Conservation (phyloP, 345 rosid genomes). For the Firmiana major region DNA sequence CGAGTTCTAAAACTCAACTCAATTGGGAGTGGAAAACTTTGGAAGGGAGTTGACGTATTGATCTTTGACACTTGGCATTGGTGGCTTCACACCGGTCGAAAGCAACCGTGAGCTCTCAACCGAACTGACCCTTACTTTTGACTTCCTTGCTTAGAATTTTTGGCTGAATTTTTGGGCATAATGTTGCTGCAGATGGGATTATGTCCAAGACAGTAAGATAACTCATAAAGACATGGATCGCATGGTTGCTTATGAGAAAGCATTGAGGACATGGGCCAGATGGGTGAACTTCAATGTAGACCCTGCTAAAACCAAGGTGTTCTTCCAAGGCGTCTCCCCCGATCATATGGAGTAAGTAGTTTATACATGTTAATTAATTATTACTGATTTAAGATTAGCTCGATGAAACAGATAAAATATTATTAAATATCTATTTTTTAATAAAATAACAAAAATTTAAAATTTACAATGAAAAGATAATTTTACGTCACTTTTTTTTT, state of each 20-base stretch:
- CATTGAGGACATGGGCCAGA: slow-evolving; percentile 41
- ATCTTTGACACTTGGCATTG: slow-evolving; percentile 87
- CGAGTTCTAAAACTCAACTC: slow-evolving; percentile 56
- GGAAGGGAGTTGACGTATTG: slow-evolving; percentile 55
- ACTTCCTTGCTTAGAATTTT: background rate
- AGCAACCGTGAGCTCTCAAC: slow-evolving; percentile 52
- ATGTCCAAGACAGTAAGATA: slow-evolving; percentile 16
- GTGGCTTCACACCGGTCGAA: slow-evolving; percentile 82
- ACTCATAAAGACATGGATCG: slow-evolving; percentile 35
- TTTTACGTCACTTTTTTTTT: no score
- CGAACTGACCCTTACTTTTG: no score
- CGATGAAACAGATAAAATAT: no score
- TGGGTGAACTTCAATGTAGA: slow-evolving; percentile 31
- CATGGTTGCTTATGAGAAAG: slow-evolving; percentile 35
- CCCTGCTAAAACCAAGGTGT: slow-evolving; percentile 30
- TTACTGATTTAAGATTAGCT: no score
- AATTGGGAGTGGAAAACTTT: slow-evolving; percentile 41
- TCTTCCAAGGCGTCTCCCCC: slow-evolving; percentile 43
- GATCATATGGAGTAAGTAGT: slow-evolving; percentile 35
- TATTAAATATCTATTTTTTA: no score
- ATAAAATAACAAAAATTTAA: no score
- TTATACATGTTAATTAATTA: background rate
- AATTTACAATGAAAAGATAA: no score
- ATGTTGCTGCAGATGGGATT: slow-evolving; percentile 34
- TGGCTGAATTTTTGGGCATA: background rate